Conservation (phyloP, 1,284 basidiomycete genomes). For the Ustilago cynodontis region DNA sequence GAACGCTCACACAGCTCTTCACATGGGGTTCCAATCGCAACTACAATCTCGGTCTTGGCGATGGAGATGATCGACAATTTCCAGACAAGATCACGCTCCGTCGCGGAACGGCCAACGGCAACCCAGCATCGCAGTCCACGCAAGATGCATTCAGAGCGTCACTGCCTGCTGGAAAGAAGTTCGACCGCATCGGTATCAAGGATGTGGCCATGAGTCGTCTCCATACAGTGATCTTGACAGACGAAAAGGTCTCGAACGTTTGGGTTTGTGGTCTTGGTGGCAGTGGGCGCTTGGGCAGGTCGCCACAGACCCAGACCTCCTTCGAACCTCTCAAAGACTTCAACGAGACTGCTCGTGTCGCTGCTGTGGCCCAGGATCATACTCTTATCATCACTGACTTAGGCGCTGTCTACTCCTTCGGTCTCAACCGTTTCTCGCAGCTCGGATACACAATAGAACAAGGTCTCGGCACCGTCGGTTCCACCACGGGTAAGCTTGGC, state of each 20-base stretch:
- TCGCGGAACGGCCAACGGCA: not conserved
- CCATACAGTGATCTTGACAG: conserved; percentile 64
- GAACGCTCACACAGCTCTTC: conserved; percentile 75
- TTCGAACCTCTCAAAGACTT: conserved; percentile 77
- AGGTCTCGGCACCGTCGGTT: conserved; percentile 57
- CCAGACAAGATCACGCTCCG: conserved; percentile 82
- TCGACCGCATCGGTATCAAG: conserved; percentile 57
- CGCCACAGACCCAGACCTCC: conserved; percentile 83
- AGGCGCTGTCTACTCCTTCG: conserved; percentile 91
- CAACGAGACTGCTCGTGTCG: conserved; percentile 72
- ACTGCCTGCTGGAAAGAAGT: conserved; percentile 53
- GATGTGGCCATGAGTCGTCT: conserved; percentile 65
- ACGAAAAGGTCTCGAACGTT: conserved; percentile 63
- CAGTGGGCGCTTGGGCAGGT: conserved; percentile 75
- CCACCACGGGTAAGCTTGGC: conserved; percentile 43
- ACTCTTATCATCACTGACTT: conserved; percentile 84
- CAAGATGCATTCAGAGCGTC: conserved; percentile 27
- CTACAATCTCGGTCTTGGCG: conserved; percentile 80
- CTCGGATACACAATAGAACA: conserved; percentile 87
- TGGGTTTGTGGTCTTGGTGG: conserved; percentile 66
- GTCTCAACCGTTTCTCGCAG: conserved; percentile 79
- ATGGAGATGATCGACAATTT: conserved; percentile 81
- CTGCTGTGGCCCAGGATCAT: conserved; percentile 93
- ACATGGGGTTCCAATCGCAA: conserved; percentile 90
- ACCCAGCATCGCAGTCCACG: conserved; percentile 15